phyloP scores from a whole-genome alignment of 208 protist species.

The Crithidia mellificae region DNA sequence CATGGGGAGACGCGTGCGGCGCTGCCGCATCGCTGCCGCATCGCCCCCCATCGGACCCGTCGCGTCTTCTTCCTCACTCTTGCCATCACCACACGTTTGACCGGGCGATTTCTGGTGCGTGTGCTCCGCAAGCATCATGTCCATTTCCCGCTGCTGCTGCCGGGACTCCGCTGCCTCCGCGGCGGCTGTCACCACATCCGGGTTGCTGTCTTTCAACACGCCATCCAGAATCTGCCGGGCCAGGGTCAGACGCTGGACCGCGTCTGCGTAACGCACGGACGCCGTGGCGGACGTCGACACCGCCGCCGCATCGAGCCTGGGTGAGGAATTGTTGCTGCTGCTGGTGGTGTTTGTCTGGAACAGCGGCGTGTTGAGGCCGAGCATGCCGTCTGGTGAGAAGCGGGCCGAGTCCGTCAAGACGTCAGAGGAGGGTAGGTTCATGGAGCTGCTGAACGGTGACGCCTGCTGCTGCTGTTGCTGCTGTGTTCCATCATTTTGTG shows the following conservation, averaged over 20 bases:
- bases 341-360: background rate
- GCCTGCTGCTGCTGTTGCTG: slow-evolving; percentile 9
- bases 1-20: background rate
- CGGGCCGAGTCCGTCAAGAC: background rate
- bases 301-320: no score
- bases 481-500: background rate
- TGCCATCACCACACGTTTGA: no score
- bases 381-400: background rate
- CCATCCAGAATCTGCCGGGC: slow-evolving; percentile 26
- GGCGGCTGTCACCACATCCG: slow-evolving; percentile 36
- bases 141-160: background rate
- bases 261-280: slow-evolving; percentile 5
- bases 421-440: background rate
- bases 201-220: slow-evolving; percentile 30
- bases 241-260: slow-evolving; percentile 4
- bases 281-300: background rate
- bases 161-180: background rate
- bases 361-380: background rate
- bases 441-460: slow-evolving; percentile 7
- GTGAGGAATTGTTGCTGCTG: background rate
- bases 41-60: background rate
- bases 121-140: slow-evolving; percentile 2
- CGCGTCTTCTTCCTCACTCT: background rate
- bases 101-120: no score
- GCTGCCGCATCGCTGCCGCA: background rate